Evolutionary conservation across 495 filamentous ascomycete genomes (phyloP), one percentile per base, ranked within the genome.

Genomic region (Pseudomonodictys pantanalensis): DNA sequence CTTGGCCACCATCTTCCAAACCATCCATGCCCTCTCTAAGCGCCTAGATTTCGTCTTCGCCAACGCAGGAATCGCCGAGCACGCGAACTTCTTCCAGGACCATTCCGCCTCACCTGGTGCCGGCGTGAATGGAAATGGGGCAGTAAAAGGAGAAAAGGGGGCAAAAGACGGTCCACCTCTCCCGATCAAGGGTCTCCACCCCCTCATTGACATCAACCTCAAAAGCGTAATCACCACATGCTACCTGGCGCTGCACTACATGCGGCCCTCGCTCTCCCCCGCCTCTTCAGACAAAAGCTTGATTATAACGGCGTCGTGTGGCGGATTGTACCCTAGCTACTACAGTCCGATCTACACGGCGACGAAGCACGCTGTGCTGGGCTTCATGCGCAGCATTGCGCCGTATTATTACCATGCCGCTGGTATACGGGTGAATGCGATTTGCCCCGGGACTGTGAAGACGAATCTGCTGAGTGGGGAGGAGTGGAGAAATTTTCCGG

Each of bases 1-100:
- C 25, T 60, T 73, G 1, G 4, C 42, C 26, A 25, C 52, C 15
- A 47, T 68, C 26, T 72, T 72, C 52, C 38, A 69, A 17, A 50
- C 52, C 7, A 30, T 65, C 26, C 69, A 64, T 53, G 39, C 62
- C 2, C 44, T 15, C 11, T 44, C 52, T n/a, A 49, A 52, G 2
- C 60, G 64, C 11, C 62, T 73, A 17, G 66, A 73, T 54, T 70
- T 72, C 52, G 71, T 70, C 48, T 71, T 72, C 55, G 68, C 71
- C n/a, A 73, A 73, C 51, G 71, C 71, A 18, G 71, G 71, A 1
- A 68, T 73, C 26, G 66, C 65, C 18, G 68, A 70, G 35, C 60
- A 66, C 33, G 58, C 52, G 3, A 62, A 69, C 44, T 73, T 70
- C 56, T 62, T 71, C 56, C 39, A n/a, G 12, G 32, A 7, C 3